phyloP scores from a whole-genome alignment of 2,329 filamentous ascomycete species.

The Graphiopsis chlorocephala region DNA sequence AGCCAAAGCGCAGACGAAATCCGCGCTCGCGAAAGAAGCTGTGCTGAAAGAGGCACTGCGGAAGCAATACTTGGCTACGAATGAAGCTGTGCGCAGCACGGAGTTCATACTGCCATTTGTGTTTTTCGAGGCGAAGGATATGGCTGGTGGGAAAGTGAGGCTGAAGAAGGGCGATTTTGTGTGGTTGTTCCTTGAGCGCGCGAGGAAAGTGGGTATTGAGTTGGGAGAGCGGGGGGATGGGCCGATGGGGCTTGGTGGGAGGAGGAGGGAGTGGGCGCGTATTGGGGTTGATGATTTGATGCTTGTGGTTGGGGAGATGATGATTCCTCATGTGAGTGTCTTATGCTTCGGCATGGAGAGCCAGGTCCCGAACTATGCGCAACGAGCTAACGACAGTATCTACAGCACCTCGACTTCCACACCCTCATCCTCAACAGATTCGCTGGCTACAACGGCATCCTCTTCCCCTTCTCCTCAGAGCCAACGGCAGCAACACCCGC shows the following conservation, averaged over 20 bases:
- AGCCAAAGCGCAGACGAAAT: slow-evolving; percentile 76
- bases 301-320: slow-evolving; percentile 84
- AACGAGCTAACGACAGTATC: slow-evolving; percentile 21
- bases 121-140: slow-evolving; percentile 92
- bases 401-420: slow-evolving; percentile 93
- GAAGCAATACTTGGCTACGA: slow-evolving; percentile 76
- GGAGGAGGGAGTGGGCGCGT: slow-evolving; percentile 80
- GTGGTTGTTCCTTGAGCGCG: slow-evolving; percentile 91
- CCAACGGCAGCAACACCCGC: slow-evolving; percentile 44
- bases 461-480: slow-evolving; percentile 73
- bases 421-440: slow-evolving; percentile 92
- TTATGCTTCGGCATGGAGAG: not conserved
- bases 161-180: slow-evolving; percentile 91
- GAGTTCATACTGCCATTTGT: slow-evolving; percentile 92
- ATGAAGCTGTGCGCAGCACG: slow-evolving; percentile 82
- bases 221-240: slow-evolving; percentile 64
- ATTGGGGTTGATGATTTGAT: slow-evolving; percentile 95
- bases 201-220: slow-evolving; percentile 84
- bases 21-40: slow-evolving; percentile 72
- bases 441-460: slow-evolving; percentile 65
- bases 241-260: slow-evolving; percentile 43
- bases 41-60: slow-evolving; percentile 70
- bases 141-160: slow-evolving; percentile 76
- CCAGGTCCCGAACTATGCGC: not conserved
- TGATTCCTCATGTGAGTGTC: slow-evolving; percentile 82